Evolutionary conservation across 768 basidiomycete genomes (phyloP), one percentile per base, ranked within the genome.

Genomic region (Mycena pura): DNA sequence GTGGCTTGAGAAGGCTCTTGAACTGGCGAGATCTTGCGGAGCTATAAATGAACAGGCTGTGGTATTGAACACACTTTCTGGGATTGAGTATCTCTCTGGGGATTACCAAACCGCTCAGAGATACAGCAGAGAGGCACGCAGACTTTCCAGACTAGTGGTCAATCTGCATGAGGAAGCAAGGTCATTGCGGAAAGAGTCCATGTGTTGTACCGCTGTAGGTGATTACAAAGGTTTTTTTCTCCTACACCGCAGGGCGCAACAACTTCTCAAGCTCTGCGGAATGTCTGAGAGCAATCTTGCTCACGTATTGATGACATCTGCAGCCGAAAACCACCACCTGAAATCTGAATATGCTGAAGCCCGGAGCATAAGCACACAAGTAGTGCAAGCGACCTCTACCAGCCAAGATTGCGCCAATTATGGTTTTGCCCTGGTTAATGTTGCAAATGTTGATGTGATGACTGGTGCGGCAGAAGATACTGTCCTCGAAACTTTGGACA

Each of bases 341-440:
- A 57, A 57, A 14, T 28, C 55, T 4, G 44, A 57, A 40, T 57
- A 46, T 47, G n/a, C 19, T 19, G 31, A 57, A 22, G 55, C 55
- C 6, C 17, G 15, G 2, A 28, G 8, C 3, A 47, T 38, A 11
- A 27, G 47, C 22, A 27, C 11, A 15, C 2, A 27, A 14, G 6
- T 39, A 13, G 10, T 40, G 11, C 32, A 47, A 22, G 17, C 38
- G 3, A 19, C 25, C 11, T 19, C n/a, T 21, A 10, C 15, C 1
- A 14, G 39, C 1, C 1, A 34, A 3, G 25, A 36, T 29, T 11
- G 25, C 6, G 3, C 2, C 14, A 15, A 1, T 8, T 22, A 19
- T 29, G 45, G 19, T 1, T 47, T 25, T 27, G 17, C 45, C 1
- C 11, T 47, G 1, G 10, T 38, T 0, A 39, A 29, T 19, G 17